These are phyloP conservation scores for Russula abietina DNA, from an alignment of 768 basidiomycete species.

Conservation along the genomic window DNA sequence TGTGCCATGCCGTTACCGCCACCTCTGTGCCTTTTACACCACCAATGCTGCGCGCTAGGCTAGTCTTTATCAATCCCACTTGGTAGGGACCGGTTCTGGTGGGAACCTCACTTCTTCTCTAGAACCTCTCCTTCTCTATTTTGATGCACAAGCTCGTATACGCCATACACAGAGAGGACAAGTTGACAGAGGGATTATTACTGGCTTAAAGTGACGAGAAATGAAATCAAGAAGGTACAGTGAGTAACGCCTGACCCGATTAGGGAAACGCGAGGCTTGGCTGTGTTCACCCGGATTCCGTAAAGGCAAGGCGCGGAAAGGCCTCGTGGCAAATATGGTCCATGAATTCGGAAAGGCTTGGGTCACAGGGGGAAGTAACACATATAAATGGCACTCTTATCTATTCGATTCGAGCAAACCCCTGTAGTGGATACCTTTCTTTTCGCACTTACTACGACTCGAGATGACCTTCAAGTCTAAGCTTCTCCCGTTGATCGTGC, in stretches of 20 bases:
- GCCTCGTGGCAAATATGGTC: conserved; percentile 16
- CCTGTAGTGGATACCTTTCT: neutral
- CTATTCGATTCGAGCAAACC: too few species aligned
- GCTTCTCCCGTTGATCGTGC: conserved; percentile 1
- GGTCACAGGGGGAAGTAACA: conserved; percentile 2
- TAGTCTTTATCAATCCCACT: neutral
- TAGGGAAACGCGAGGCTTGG: neutral
- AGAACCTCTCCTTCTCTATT: neutral
- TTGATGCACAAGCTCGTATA: neutral
- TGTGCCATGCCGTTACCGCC: neutral
- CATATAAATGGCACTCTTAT: conserved; percentile 8
- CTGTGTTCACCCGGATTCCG: neutral
- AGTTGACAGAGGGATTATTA: neutral
- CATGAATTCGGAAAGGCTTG: neutral
- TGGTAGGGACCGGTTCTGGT: neutral
- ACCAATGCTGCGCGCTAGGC: neutral
- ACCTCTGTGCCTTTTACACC: neutral
- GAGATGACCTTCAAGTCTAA: conserved; percentile 1
- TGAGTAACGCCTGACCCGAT: neutral
- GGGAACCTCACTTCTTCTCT: neutral
- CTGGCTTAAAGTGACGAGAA: neutral
- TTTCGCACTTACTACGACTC: neutral
- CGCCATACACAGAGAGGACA: neutral
- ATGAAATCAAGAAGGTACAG: neutral
- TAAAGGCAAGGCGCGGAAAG: neutral